phyloP scores from a whole-genome alignment of 2,329 filamentous ascomycete genomes.

The Stagonosporopsis vannaccii region DNA sequence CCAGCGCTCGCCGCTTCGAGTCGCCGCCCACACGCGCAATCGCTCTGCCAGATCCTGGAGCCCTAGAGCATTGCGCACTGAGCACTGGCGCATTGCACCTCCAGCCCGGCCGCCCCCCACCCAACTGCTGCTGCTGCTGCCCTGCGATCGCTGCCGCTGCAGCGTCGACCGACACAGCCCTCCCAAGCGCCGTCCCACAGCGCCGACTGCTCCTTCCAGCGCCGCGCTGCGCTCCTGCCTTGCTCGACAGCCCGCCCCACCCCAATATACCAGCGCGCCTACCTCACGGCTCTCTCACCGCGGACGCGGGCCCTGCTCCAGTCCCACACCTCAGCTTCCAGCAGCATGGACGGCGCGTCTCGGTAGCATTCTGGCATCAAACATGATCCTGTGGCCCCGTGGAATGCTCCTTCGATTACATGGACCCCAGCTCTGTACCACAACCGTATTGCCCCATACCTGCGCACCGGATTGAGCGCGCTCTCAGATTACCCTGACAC shows the following conservation, averaged over 20 bases:
- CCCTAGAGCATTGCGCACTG: background rate
- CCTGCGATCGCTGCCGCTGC: constrained; percentile 21
- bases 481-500: constrained; percentile 10
- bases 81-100: background rate
- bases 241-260: constrained; percentile 14
- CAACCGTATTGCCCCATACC: constrained; percentile 50
- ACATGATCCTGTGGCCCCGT: constrained; percentile 41
- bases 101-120: constrained; percentile 8
- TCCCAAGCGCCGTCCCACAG: constrained; percentile 33
- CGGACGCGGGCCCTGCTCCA: constrained; percentile 16
- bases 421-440: constrained; percentile 47
- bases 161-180: constrained; percentile 15
- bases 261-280: constrained; percentile 12
- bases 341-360: constrained; percentile 46
- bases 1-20: constrained; percentile 19
- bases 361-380: constrained; percentile 41
- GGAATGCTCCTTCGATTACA: constrained; percentile 47
- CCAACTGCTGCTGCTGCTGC: constrained; percentile 17
- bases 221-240: constrained; percentile 23
- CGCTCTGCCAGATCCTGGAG: constrained; percentile 2
- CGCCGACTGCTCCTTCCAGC: constrained; percentile 26
- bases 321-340: constrained; percentile 24
- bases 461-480: constrained; percentile 47
- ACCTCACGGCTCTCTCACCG: constrained; percentile 12
- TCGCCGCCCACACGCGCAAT: constrained; percentile 11